These are phyloP conservation scores for Hygrophoropsis aurantiaca DNA, from an alignment of 768 basidiomycete genomes.

Conservation along the genomic window DNA sequence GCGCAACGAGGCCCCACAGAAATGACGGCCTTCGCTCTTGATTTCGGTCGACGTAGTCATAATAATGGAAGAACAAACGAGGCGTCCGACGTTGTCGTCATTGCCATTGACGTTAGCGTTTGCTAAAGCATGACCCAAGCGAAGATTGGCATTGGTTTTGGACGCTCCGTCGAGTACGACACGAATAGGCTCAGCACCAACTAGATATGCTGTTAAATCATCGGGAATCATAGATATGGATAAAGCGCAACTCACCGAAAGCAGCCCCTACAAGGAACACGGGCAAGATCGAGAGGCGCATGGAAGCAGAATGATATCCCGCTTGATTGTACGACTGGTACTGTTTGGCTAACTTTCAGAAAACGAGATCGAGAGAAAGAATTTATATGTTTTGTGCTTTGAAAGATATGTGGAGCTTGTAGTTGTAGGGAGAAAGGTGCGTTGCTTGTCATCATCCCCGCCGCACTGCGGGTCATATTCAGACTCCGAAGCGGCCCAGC, in stretches of 20 bases:
- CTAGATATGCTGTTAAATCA: conserved; percentile 26
- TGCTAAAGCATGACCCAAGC: conserved; percentile 38
- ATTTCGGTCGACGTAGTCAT: conserved; percentile 8
- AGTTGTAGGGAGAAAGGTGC: too few relatives aligned
- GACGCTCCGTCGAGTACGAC: conserved; percentile 37
- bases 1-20: conserved; percentile 37
- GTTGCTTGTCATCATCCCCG: too few relatives aligned
- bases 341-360: too few relatives aligned
- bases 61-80: conserved; percentile 14
- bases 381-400: too few relatives aligned
- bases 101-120: conserved; percentile 29
- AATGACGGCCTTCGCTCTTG: conserved; percentile 19
- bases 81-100: conserved; percentile 21
- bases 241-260: conserved; percentile 22
- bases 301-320: conserved; percentile 8
- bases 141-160: conserved; percentile 31
- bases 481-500: too few relatives aligned
- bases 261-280: conserved; percentile 37
- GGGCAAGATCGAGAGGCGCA: conserved; percentile 40
- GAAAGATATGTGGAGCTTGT: too few relatives aligned
- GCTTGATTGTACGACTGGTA: too few relatives aligned
- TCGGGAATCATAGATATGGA: not conserved
- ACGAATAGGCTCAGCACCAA: conserved; percentile 50
- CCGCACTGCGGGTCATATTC: too few relatives aligned
- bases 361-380: too few relatives aligned